phyloP scores from a whole-genome alignment of 2,329 filamentous ascomycete species.

The Huntiella omanensis region DNA sequence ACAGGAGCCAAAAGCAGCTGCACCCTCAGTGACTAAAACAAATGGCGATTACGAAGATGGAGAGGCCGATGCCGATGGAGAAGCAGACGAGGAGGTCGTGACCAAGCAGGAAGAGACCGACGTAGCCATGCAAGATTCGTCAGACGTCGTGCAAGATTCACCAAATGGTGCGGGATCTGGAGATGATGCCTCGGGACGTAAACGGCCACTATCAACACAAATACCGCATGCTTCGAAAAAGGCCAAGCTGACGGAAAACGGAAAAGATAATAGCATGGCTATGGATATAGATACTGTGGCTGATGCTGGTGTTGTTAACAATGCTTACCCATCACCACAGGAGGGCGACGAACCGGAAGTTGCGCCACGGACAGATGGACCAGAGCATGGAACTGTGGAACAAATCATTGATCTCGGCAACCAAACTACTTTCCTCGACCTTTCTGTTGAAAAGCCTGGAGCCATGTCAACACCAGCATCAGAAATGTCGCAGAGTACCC shows the following conservation, averaged over 20 bases:
- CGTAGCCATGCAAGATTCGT: conserved; percentile 8
- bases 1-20: not conserved
- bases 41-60: conserved; percentile 16
- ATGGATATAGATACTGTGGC: conserved; percentile 37
- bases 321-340: conserved; percentile 46
- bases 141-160: conserved; percentile 8
- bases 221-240: conserved; percentile 7
- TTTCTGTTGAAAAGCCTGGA: conserved; percentile 22
- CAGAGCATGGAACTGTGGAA: conserved; percentile 45
- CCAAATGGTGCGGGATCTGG: not conserved
- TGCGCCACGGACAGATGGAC: conserved; percentile 39
- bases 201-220: conserved; percentile 9
- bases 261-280: conserved; percentile 17
- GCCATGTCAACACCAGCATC: not conserved
- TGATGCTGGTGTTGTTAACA: conserved; percentile 28
- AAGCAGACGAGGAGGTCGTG: conserved; percentile 10
- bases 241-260: conserved; percentile 10
- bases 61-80: conserved; percentile 17
- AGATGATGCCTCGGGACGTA: conserved; percentile 6
- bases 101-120: conserved; percentile 9
- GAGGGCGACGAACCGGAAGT: conserved; percentile 37
- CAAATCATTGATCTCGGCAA: conserved; percentile 41
- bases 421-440: conserved; percentile 41
- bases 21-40: not conserved
- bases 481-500: conserved; percentile 14